Base-by-base conservation (phyloP, 176 grass and related monocot species). In the Otatea glauca region DNA sequence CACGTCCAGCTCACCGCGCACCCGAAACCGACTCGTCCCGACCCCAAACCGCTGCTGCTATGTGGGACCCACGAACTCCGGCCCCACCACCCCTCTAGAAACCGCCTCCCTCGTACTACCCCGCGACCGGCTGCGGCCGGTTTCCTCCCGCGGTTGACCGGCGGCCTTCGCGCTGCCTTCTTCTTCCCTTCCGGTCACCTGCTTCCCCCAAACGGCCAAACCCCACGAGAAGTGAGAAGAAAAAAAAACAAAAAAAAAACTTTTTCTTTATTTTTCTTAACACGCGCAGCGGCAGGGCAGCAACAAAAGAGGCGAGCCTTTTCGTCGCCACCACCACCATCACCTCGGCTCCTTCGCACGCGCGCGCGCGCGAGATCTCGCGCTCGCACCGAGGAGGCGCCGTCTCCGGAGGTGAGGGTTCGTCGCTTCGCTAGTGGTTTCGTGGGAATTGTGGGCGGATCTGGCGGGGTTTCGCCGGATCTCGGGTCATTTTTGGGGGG, bases 261-360 rank as follows among this genome's bases (percentile, higher is more conserved):
- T 2, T 48, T 37, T 32, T 35, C 23, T 49, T 49, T 35, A 24
- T 18, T 70, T 27, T 81, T 41, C 24, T 21, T 76, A 51, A 61
- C 84, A 86, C 88, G 50, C 44, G 8, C 41, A 37, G 45, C 80
- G 68, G 72, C 34, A 34, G 34, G 38, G 5, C 80, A 53, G 58
- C 87, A 48, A 27, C 88, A 9, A 90, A 90, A 86, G 84, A 60
- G 73, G 54, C 83, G 70, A 77, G 79, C 67, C 84, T 86, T 90
- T 86, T 6, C 78, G 71, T 77, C 83, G 88, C 66, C 74, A 68
- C 54, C 66, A 47, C 75, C 81, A 45, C 50, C 72, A 16, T 37
- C 35, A 37, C 35, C 81, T 70, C 61, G 37, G 72, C 42, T 70
- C 0, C 34, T 37, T 25, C 13, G 41, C 80, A n/a, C 35, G 56